Evolutionary conservation across 2,329 filamentous ascomycete species (phyloP), one percentile per base, ranked within the genome.

Genomic region (Capronia coronata): DNA sequence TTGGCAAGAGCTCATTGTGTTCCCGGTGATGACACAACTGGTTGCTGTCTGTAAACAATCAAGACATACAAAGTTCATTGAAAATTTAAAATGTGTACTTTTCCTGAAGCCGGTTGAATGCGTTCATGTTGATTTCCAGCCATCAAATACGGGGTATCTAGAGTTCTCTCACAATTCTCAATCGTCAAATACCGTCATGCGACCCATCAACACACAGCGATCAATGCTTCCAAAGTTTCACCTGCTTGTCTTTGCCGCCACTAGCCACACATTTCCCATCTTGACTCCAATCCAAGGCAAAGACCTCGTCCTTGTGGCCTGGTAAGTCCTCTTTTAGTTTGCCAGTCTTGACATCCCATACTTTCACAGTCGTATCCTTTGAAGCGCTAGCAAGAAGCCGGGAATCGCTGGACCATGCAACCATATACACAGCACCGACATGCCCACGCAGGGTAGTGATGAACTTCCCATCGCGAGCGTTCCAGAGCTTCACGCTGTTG

Each of bases 401-500:
- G 14, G 86, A 94, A 67, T 98, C 93, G 1, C 93, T 86, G 9
- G 87, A 94, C 72, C 96, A 98, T 35, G 85, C 83, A 62, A 86
- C 88, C 71, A 94, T 88, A 65, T 96, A 97, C 13, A 97, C 90
- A 1, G 90, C 84, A 1, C 86, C 89, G 2, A 88, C 90, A 68
- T 97, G 93, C 6, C 89, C 93, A 46, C 90, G 79, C 23, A 97
- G 76, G 0, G 88, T 95, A 62, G 84, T 84, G 59, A 95, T 80
- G 68, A 96, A 97, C 57, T 83, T 85, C n/a, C 79, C 82, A 56
- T 83, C 86, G 64, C 79, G 76, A 2, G 84, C 86, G 59, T 83
- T 87, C 90, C 90, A 97, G 21, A 96, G 71, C 70, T 95, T 95
- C 60, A 91, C 88, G 62, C 91, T 87, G 65, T 97, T 98, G 67